Evolutionary conservation across 2,329 filamentous ascomycete genomes (phyloP), one percentile per base, ranked within the genome.

Genomic region (Colletotrichum phormii): DNA sequence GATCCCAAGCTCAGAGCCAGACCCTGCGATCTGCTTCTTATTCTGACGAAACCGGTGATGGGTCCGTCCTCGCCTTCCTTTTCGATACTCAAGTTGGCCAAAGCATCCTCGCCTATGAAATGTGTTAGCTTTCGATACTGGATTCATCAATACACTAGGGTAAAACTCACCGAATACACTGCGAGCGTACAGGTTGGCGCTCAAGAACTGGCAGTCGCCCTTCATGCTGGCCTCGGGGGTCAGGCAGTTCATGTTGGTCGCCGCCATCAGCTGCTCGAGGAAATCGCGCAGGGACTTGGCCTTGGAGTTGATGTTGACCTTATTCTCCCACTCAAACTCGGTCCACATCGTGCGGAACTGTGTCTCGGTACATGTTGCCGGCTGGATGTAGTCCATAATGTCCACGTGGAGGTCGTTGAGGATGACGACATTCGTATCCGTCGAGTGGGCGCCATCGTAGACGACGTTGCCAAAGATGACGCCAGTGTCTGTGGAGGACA

Each of bases 321-420:
- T 99, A 87, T 99, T 99, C 88, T 99, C 97, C 97, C 97, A 99
- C 82, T 99, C 97, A 77, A 99, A 99, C 81, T 99, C 97, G 49
- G 97, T 99, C 97, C 97, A 99, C 97, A 99, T 99, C n/a, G 95
- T 97, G 73, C 97, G 91, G 92, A 99, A 99, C 80, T 98, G 95
- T 12, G 96, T 98, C 87, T 99, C 97, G 5, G 95, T 97, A 88
- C 97, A 99, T 18, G 95, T 92, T 7, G 96, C 96, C 1, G 97
- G 97, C 81, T 98, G 96, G 79, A 99, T 99, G 86, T 99, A 99
- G 85, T 99, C 97, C 97, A 99, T 99, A 76, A 99, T 98, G 80
- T 99, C 97, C 70, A 98, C 96, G 80, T 99, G 97, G 35, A 99
- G 91, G 81, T 99, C 97, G 81, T 98, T 98, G 66, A 99, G 89